Conservation (phyloP, 163 green algal species). For the Volvox carteri region DNA sequence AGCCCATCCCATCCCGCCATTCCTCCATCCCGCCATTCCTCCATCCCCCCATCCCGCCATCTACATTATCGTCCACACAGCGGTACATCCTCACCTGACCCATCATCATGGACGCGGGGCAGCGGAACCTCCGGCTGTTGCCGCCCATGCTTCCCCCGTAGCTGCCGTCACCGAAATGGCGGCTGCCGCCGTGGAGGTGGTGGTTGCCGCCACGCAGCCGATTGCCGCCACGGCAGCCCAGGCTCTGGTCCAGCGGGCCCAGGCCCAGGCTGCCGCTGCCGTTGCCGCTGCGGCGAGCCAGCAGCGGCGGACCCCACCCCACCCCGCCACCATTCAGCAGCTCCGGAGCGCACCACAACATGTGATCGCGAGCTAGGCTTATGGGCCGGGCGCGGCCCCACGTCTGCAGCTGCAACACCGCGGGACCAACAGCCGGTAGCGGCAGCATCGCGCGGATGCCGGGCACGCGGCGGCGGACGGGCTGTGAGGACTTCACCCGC, state of each 20-base stretch:
- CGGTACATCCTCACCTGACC: neutral
- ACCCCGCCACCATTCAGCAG: slow-evolving; percentile 15
- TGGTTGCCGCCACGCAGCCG: neutral
- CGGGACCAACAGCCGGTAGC: slow-evolving; percentile 10
- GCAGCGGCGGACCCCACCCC: slow-evolving; percentile 30
- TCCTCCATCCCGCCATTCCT: no score
- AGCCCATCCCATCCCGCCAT: no score
- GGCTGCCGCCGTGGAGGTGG: neutral
- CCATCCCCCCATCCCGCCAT: neutral
- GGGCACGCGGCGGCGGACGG: neutral
- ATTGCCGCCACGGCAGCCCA: slow-evolving; percentile 2
- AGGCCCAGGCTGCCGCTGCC: neutral
- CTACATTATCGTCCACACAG: neutral
- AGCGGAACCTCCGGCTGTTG: slow-evolving; percentile 9
- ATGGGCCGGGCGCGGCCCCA: slow-evolving; percentile 45
- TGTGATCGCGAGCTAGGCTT: slow-evolving; percentile 6
- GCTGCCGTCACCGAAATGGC: neutral
- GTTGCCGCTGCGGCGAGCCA: slow-evolving; percentile 18
- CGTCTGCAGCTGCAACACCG: slow-evolving; percentile 47
- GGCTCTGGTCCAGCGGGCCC: slow-evolving; percentile 10
- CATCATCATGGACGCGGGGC: slow-evolving; percentile 15
- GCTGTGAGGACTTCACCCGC: neutral
- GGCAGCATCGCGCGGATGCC: slow-evolving; percentile 21
- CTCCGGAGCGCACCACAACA: slow-evolving; percentile 43
- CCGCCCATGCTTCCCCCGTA: slow-evolving; percentile 8